These are phyloP conservation scores for Cicer arietinum DNA, from an alignment of 306 rosid species.

Conservation along the genomic window DNA sequence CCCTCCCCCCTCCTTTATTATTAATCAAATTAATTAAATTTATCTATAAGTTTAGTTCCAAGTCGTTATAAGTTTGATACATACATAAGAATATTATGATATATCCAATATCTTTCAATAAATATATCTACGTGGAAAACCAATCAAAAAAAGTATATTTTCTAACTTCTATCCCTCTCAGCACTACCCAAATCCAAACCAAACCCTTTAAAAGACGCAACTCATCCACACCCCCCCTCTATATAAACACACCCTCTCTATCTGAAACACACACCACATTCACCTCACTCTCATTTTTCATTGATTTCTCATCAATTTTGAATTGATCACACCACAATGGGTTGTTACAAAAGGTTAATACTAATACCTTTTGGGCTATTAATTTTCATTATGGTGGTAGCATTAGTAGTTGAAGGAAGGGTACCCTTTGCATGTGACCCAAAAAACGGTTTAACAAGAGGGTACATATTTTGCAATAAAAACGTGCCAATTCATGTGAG, in stretches of 20 bases:
- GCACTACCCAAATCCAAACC: constrained; percentile 48
- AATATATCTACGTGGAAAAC: constrained; percentile 66
- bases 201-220: constrained; percentile 46
- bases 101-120: neutral
- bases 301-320: neutral
- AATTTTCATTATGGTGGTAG: neutral
- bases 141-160: constrained; percentile 49
- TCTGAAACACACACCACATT: neutral
- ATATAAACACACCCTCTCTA: constrained; percentile 11
- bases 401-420: constrained; percentile 45
- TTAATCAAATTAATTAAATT: neutral
- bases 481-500: constrained; percentile 57
- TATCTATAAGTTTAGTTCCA: constrained; percentile 29
- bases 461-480: constrained; percentile 58
- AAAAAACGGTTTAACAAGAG: constrained; percentile 55
- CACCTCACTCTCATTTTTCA: neutral
- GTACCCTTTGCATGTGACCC: constrained; percentile 88
- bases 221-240: constrained; percentile 6
- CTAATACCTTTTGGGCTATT: neutral
- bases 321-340: constrained; percentile 20
- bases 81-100: neutral
- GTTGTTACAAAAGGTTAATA: neutral
- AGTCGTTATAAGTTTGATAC: constrained; percentile 13
- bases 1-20: neutral
- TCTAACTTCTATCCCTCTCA: constrained; percentile 20